Base-by-base conservation (phyloP, 176 grass and related monocot species). In the Otatea glauca region DNA sequence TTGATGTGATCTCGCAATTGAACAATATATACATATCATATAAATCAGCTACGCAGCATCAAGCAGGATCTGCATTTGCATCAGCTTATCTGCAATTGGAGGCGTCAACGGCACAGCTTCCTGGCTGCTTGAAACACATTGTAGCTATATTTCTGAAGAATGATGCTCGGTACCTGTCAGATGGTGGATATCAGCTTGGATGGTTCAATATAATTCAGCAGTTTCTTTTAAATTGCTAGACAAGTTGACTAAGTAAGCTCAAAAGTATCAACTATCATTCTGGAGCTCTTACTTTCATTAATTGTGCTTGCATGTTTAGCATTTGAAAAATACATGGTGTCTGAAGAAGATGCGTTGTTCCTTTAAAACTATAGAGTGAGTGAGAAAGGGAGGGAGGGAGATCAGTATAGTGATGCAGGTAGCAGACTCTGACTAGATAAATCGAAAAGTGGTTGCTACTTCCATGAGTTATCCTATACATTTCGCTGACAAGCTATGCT, bases 1-100 rank as follows among this genome's bases (percentile, higher is more conserved):
- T 74, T 55, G 27, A 14, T 20, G 29, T 51, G 24, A 56, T 35
- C 45, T 75, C 45, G 37, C 29, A 27, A 32, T 50, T 56, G 7
- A 25, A 35, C 45, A 51, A 41, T 51, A 55, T 56, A 75, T 59
- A 51, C 61, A 67, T 53, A 37, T 50, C 62, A 79, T 35, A 62
- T 79, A 43, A 29, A 64, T 50, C 43, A 79, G 24, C 3, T 34
- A 51, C 6, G 6, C 58, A 79, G 60, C 9, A 80, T 18, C 77
- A 80, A 49, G 11, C 43, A 68, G 27, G 15, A 67, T 80, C 62
- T 51, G 27, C 42, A 80, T 67, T 51, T 80, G 77, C 44, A 80
- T 65, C 18, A 60, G 25, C 45, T n/a, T 44, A 80, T 80, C 60
- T 53, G 62, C 44, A 49, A 68, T 9, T 53, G 17, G 61, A 80